Conservation (phyloP, 306 rosid species). For the Vicia faba region DNA sequence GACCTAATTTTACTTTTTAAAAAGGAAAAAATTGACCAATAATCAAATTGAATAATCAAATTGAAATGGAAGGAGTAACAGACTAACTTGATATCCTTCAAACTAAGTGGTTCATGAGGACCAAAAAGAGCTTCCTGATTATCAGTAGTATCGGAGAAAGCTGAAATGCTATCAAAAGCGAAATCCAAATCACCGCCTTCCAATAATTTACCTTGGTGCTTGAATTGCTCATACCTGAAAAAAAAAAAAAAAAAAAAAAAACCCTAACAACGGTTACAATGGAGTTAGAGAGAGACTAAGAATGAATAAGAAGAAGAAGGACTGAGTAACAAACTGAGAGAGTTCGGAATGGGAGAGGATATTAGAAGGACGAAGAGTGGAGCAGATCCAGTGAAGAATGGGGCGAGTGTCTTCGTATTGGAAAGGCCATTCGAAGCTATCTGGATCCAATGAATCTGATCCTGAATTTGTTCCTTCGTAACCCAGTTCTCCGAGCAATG, state of each 20-base stretch:
- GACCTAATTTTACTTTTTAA: too few relatives aligned
- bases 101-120: slow-evolving; percentile 64
- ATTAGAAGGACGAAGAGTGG: slow-evolving; percentile 88
- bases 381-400: slow-evolving; percentile 89
- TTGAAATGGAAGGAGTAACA: neutral
- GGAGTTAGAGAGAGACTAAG: neutral
- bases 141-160: slow-evolving; percentile 80
- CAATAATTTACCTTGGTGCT: slow-evolving; percentile 81
- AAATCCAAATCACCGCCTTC: slow-evolving; percentile 97
- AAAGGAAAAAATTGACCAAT: neutral
- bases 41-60: neutral
- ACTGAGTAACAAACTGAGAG: slow-evolving; percentile 52
- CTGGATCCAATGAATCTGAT: slow-evolving; percentile 68
- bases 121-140: slow-evolving; percentile 91
- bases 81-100: slow-evolving; percentile 69
- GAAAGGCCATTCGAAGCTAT: slow-evolving; percentile 96
- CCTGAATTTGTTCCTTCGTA: slow-evolving; percentile 45
- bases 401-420: slow-evolving; percentile 90
- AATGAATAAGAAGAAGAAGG: neutral
- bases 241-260: neutral
- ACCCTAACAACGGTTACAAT: neutral
- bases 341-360: slow-evolving; percentile 83
- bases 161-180: slow-evolving; percentile 87
- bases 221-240: slow-evolving; percentile 73
- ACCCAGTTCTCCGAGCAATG: slow-evolving; percentile 73